These are phyloP conservation scores for Ophiostoma quercus DNA, from an alignment of 2,329 filamentous ascomycete genomes.

Conservation along the genomic window DNA sequence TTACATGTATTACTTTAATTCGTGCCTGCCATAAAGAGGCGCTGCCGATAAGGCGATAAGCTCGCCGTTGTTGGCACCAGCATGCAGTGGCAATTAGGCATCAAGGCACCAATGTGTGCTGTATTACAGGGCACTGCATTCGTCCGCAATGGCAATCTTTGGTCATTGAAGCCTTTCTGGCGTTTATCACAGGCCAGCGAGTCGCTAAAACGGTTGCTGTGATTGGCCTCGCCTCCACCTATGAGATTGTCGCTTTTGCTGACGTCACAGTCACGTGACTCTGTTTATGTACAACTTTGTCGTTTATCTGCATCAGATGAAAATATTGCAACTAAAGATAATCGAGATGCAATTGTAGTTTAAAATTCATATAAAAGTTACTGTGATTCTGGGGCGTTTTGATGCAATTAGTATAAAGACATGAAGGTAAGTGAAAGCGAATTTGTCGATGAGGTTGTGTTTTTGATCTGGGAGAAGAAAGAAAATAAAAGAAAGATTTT, in stretches of 20 bases:
- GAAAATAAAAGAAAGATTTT: no score
- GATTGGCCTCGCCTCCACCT: slow-evolving; percentile 1
- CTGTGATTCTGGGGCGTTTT: no score
- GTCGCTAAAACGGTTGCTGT: not conserved
- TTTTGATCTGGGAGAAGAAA: no score
- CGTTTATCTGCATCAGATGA: no score
- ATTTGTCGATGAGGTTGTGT: no score
- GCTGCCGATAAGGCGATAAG: slow-evolving; percentile 22
- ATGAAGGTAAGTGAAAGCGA: no score
- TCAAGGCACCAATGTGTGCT: slow-evolving; percentile 20
- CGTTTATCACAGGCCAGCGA: not conserved
- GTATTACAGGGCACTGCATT: not conserved
- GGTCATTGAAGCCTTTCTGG: not conserved
- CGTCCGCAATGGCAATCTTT: not conserved
- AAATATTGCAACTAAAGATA: no score
- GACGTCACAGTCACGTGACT: slow-evolving; percentile 10
- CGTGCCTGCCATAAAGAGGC: not conserved
- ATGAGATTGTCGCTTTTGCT: not conserved
- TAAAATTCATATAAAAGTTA: no score
- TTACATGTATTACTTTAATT: not conserved
- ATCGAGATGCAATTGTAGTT: no score
- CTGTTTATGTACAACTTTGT: not conserved
- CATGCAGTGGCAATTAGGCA: slow-evolving; percentile 24
- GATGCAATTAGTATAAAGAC: no score
- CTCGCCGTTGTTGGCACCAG: not conserved